Conservation (phyloP, 345 rosid species). For the Stellera chamaejasme region DNA sequence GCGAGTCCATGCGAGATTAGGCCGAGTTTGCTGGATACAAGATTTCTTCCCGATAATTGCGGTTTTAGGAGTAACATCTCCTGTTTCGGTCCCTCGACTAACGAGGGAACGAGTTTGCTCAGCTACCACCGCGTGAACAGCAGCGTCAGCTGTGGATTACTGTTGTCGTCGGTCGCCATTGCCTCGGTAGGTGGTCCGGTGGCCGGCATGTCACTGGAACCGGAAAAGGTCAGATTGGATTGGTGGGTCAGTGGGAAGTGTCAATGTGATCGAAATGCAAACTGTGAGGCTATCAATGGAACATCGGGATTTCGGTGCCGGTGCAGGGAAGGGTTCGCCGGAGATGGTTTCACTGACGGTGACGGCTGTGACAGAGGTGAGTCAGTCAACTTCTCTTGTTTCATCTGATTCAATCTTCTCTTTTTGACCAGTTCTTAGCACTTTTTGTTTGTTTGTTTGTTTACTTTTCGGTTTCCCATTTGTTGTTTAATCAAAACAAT, state of each 20-base stretch:
- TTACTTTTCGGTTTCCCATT: neutral
- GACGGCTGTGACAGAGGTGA: slow-evolving; percentile 60
- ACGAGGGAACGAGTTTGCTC: slow-evolving; percentile 13
- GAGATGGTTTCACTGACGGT: slow-evolving; percentile 52
- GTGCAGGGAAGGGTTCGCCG: slow-evolving; percentile 40
- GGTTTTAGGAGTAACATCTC: slow-evolving; percentile 18
- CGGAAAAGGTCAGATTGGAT: slow-evolving; percentile 40
- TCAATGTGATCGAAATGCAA: slow-evolving; percentile 29
- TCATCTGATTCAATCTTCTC: neutral
- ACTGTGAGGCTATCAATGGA: slow-evolving; percentile 13
- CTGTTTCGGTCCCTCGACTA: slow-evolving; percentile 27
- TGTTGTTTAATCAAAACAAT: too few relatives aligned
- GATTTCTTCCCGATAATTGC: slow-evolving; percentile 18
- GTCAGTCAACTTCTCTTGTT: slow-evolving; percentile 21
- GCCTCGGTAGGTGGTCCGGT: slow-evolving; percentile 13
- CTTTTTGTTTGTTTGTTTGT: neutral
- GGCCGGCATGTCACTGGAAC: slow-evolving; percentile 30
- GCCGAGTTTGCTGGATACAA: slow-evolving; percentile 16
- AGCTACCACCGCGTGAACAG: slow-evolving; percentile 10
- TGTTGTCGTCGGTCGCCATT: slow-evolving; percentile 49
- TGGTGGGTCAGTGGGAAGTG: slow-evolving; percentile 68
- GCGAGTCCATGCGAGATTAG: slow-evolving; percentile 30
- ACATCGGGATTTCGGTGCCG: slow-evolving; percentile 37
- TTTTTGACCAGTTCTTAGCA: neutral
- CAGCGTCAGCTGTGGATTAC: slow-evolving; percentile 21